A percentile compares a stretch with the other conserved stretches of the same genome.
Evolutionary conservation across 78 protist genomes (phyloP).

Genomic region (Dictyostelium brefeldianum): DNA sequence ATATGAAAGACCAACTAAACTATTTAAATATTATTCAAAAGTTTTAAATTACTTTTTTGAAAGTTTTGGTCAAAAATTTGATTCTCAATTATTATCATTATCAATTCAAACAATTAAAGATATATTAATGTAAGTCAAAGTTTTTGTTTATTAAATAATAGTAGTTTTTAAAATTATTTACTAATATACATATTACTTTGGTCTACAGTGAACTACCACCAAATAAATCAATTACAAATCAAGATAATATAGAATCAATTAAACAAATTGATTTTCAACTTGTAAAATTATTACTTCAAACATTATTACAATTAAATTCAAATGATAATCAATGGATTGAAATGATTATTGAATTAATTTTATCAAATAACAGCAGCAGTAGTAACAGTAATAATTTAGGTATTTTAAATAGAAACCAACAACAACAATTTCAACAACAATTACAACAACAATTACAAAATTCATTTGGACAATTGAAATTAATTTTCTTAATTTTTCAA

Average conservation of each 20-base stretch:
- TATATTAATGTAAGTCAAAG: neutral
- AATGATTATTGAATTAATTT: neutral
- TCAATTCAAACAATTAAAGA: neutral
- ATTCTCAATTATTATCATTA: neutral
- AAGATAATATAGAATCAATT: conserved; percentile 1
- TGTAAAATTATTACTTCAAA: no score
- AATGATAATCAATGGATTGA: neutral
- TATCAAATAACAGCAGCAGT: neutral
- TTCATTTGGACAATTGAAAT: neutral
- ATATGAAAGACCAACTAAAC: neutral
- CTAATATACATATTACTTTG: no score
- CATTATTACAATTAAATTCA: neutral
- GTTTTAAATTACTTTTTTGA: neutral
- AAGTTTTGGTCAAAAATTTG: neutral
- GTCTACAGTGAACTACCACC: neutral
- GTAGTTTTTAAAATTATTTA: no score
- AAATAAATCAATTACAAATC: neutral
- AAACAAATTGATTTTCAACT: neutral
- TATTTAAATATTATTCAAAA: neutral
- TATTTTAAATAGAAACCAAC: neutral
- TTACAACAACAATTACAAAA: no score
- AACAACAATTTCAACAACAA: neutral
- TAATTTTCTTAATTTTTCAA: neutral
- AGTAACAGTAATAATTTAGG: neutral
- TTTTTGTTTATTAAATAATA: neutral